Conservation (phyloP, 805 yeast species). For the Ogataea nitratoaversa region DNA sequence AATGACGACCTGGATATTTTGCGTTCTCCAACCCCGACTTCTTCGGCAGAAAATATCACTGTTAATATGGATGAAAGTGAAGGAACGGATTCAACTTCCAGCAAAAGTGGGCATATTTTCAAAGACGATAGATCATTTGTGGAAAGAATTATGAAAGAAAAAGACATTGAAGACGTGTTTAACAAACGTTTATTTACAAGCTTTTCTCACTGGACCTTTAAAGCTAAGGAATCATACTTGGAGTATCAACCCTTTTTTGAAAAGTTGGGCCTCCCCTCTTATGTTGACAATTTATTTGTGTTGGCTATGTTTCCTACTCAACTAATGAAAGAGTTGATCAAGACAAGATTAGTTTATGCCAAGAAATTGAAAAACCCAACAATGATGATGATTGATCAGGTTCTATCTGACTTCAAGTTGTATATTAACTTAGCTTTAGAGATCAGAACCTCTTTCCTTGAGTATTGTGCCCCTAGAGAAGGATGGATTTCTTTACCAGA, state of each 20-base stretch:
- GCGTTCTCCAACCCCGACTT: conserved; percentile 19
- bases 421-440: conserved; percentile 73
- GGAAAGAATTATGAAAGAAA: conserved; percentile 77
- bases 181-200: conserved; percentile 62
- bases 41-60: conserved; percentile 5
- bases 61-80: neutral
- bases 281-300: conserved; percentile 58
- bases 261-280: conserved; percentile 69
- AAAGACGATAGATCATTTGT: conserved; percentile 72
- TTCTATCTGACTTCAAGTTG: conserved; percentile 77
- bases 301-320: conserved; percentile 74
- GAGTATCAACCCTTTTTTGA: conserved; percentile 59
- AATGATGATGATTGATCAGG: conserved; percentile 93
- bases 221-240: conserved; percentile 70
- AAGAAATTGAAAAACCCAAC: conserved; percentile 78
- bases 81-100: conserved; percentile 4
- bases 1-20: conserved; percentile 70
- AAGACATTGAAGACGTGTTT: conserved; percentile 69
- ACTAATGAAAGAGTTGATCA: conserved; percentile 73
- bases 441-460: conserved; percentile 62
- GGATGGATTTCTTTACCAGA: conserved; percentile 68
- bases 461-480: conserved; percentile 52
- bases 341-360: conserved; percentile 72
- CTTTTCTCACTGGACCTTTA: conserved; percentile 75
- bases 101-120: conserved; percentile 33